Base-by-base conservation (phyloP, 345 rosid species). In the Draba incana region DNA sequence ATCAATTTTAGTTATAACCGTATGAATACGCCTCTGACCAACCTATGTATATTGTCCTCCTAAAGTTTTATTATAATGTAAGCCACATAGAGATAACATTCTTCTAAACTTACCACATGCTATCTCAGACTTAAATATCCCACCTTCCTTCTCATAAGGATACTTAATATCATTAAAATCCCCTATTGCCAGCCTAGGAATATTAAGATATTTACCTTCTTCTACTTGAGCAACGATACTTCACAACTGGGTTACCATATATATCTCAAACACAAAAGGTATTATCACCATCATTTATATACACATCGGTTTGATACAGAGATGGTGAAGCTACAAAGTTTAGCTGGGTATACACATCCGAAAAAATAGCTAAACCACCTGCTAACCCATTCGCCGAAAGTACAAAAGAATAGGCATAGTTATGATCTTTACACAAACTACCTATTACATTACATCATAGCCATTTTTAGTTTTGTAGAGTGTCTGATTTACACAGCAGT, bases 201-300 rank as follows among this genome's bases (percentile, higher is more conserved):
- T 42, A 4, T 42, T 11, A 1, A 2, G 1, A 3, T 42, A 42
- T 3, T 0, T 1, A 0, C 6, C 6, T 0, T 14, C 5, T 0
- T n/a, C 20, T 0, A 15, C 47, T 0, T 3, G 2, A 1, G 4
- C 5, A 13, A 7, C 3, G 4, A 44, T 4, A 15, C 2, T 42
- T 12, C 1, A 30, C 33, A 3, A 30, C 1, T 3, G 33, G 33
- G 4, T 30, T 30, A 3, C 33, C 33, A 30, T 30, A 30, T 30
- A 30, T 5, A 30, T 30, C 4, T 1, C 0, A 4, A 4, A 30
- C 3, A 30, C 33, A 30, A 30, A 30, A 30, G 1, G 6, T 3
- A 3, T 30, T 30, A 30, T 30, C 33, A 30, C 33, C 6, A 30
- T 30, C 33, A 30, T 1, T 30, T 30, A 30, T 30, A 5, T 30